Base-by-base conservation (phyloP, 2,329 filamentous ascomycete species). In the Lomentospora prolificans region DNA sequence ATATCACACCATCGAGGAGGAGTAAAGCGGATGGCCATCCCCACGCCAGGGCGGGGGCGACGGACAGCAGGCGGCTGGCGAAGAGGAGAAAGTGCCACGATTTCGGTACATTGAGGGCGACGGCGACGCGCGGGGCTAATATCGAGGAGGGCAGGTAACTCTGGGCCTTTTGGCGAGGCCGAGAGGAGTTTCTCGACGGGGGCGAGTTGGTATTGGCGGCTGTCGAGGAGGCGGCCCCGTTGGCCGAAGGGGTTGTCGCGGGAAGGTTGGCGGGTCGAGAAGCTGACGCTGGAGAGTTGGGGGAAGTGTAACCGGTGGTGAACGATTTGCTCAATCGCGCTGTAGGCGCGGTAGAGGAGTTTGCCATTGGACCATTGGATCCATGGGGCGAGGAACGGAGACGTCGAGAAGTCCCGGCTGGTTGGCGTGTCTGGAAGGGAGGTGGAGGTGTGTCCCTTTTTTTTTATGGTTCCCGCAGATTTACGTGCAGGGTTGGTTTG, bases 111-210 rank as follows among this genome's bases (percentile, higher is more conserved):
- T 88, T 87, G 50, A 92, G 78, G 30, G 89, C 80, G 62, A 90
- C 86, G 60, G 88, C 88, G 56, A 92, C 82, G 56, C 87, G 86
- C 10, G 88, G 88, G 64, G 90, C 87, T 46, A 90, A 75, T 54
- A 85, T 72, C 14, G 79, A 70, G 17, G 62, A 60, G 3, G 53
- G 53, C 19, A 55, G 53, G 46, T 55, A 50, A 39, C 24, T 31
- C 10, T 25, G 19, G 8, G 51, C 14, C 51, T 36, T 27, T 8
- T 41, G 51, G 22, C 22, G 51, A 19, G 51, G 51, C 27, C 41
- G 41, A 24, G 51, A 12, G 22, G 54, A 46, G 25, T 39, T 36
- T 14, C 41, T 27, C 51, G 52, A 48, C 25, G 46, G 31, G 3
- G 59, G 48, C 27, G 55, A 50, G 19, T 53, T 46, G 19, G 58